Percentiles rank a stretch among this genome's conserved stretches.
Evolutionary conservation across 2,329 filamentous ascomycete genomes (phyloP).

Genomic region (Paecilomyces formosus): DNA sequence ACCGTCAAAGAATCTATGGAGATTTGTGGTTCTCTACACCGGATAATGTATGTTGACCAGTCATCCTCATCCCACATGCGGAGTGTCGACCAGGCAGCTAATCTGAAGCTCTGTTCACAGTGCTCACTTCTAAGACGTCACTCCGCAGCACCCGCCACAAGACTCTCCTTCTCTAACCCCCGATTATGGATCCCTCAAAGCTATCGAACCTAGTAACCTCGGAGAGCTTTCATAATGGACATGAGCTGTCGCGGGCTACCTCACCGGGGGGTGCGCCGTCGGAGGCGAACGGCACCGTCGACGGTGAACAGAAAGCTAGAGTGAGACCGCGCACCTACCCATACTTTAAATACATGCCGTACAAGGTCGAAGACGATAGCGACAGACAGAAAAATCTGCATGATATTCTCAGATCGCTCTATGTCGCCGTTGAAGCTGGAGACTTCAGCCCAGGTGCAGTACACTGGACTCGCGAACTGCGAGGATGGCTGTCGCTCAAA

Average conservation of each 20-base stretch:
- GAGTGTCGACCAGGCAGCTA: not conserved
- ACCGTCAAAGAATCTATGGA: not conserved
- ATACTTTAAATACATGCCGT: slow-evolving; percentile 86
- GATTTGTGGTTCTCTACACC: not conserved
- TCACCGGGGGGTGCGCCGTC: slow-evolving; percentile 59
- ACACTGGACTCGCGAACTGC: slow-evolving; percentile 94
- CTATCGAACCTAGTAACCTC: slow-evolving; percentile 24
- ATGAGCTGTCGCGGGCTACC: slow-evolving; percentile 76
- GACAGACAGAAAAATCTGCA: slow-evolving; percentile 72
- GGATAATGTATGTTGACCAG: not conserved
- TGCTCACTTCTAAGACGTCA: not conserved
- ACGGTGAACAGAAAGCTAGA: slow-evolving; percentile 58
- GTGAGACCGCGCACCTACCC: slow-evolving; percentile 77
- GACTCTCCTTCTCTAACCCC: slow-evolving; percentile 9
- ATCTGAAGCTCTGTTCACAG: not conserved
- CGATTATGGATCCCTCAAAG: slow-evolving; percentile 30
- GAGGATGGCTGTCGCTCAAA: slow-evolving; percentile 92
- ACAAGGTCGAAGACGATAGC: slow-evolving; percentile 71
- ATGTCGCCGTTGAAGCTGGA: slow-evolving; percentile 82
- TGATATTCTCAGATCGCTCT: slow-evolving; percentile 88
- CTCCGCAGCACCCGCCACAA: slow-evolving; percentile 3
- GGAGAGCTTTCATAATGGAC: slow-evolving; percentile 37
- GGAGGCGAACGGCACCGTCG: slow-evolving; percentile 42
- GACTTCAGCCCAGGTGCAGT: slow-evolving; percentile 90
- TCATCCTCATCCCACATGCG: not conserved